Evolutionary conservation across 768 basidiomycete genomes (phyloP).

Genomic region (Paxillus rubicundulus): DNA sequence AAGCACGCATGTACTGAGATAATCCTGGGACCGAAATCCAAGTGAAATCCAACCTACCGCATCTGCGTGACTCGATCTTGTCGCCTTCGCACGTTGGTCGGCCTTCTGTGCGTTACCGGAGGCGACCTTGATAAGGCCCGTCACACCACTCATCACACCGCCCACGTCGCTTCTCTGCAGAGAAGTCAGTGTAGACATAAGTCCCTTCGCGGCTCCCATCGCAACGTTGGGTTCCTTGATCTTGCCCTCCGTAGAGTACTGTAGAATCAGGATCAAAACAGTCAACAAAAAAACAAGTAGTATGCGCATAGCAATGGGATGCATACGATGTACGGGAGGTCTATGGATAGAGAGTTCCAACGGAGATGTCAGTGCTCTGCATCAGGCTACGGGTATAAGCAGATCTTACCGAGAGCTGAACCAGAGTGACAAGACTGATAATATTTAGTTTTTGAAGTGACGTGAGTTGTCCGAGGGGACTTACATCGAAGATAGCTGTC

Average conservation of each 20-base stretch:
- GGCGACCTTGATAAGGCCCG: conserved; percentile 72
- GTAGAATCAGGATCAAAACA: conserved; percentile 1
- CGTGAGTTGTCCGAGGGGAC: conserved; percentile 22
- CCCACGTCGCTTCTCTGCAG: conserved; percentile 80
- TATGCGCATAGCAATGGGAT: background rate
- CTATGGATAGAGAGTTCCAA: conserved; percentile 30
- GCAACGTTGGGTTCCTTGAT: conserved; percentile 91
- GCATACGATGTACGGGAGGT: conserved; percentile 66
- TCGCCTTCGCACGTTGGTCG: conserved; percentile 53
- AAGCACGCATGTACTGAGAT: background rate
- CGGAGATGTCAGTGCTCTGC: background rate
- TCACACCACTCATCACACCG: conserved; percentile 71
- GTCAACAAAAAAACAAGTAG: background rate
- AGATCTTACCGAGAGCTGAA: conserved; percentile 66
- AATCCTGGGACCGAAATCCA: background rate
- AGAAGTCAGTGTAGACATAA: conserved; percentile 73
- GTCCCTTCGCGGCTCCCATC: conserved; percentile 82
- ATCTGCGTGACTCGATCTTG: conserved; percentile 80
- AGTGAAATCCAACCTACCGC: conserved; percentile 50
- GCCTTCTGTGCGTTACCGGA: conserved; percentile 66
- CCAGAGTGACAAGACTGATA: conserved; percentile 85
- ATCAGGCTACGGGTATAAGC: background rate
- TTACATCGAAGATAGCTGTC: conserved; percentile 77
- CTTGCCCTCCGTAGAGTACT: conserved; percentile 95
- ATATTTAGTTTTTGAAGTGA: background rate